Percentiles rank a stretch among this genome's conserved stretches.
These are phyloP conservation scores for Saturnispora zaruensis DNA, from an alignment of 805 yeast genomes.

Conservation along the genomic window DNA sequence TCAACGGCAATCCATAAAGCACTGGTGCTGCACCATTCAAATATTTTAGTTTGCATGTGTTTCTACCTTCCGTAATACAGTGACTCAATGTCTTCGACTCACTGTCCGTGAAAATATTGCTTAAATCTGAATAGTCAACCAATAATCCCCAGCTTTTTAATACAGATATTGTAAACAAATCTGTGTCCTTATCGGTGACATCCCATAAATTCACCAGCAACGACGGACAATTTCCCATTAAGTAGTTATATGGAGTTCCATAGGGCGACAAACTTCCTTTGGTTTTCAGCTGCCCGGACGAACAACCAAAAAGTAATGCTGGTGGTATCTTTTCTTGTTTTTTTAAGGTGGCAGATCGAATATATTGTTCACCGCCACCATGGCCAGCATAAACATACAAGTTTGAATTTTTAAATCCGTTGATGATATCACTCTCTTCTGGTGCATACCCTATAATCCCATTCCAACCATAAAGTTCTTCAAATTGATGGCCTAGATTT, in stretches of 20 bases:
- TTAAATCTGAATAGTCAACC: constrained; percentile 19
- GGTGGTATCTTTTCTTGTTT: constrained; percentile 42
- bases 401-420: constrained; percentile 34
- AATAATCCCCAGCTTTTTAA: constrained; percentile 62
- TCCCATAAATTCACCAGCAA: constrained; percentile 89
- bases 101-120: constrained; percentile 15
- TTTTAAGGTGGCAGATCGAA: constrained; percentile 47
- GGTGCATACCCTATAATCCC: constrained; percentile 54
- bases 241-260: constrained; percentile 70
- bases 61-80: constrained; percentile 58
- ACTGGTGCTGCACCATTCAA: constrained; percentile 93
- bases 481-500: constrained; percentile 40
- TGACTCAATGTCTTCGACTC: constrained; percentile 33
- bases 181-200: constrained; percentile 94
- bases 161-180: constrained; percentile 56
- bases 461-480: constrained; percentile 34
- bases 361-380: constrained; percentile 90
- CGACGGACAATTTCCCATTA: constrained; percentile 76
- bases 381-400: constrained; percentile 82
- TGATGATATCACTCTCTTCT: constrained; percentile 40
- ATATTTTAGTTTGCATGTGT: constrained; percentile 57
- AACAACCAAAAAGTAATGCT: constrained; percentile 74
- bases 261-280: constrained; percentile 59
- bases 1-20: constrained; percentile 76
- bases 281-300: constrained; percentile 61